These are phyloP conservation scores for Wickerhamomyces sp. DNA, from an alignment of 1,139 yeast genomes.

Conservation along the genomic window DNA sequence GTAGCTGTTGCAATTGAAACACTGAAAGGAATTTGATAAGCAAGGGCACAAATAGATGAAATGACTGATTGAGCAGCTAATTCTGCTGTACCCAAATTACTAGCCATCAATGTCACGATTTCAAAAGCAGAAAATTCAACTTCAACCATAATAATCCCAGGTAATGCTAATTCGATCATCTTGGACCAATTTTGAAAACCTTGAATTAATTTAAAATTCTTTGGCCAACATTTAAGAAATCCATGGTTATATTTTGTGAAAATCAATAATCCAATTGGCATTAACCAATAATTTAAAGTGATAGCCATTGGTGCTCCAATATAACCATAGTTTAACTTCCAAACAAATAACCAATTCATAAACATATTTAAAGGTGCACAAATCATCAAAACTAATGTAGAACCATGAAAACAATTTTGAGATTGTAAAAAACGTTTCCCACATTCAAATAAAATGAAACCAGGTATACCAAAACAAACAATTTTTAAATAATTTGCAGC, in stretches of 20 bases:
- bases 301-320: slow-evolving; percentile 37
- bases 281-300: slow-evolving; percentile 33
- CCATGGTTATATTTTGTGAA: slow-evolving; percentile 24
- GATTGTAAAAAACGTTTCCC: slow-evolving; percentile 38
- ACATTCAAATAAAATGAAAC: slow-evolving; percentile 35
- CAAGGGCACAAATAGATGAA: slow-evolving; percentile 35
- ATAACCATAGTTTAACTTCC: slow-evolving; percentile 27
- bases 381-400: slow-evolving; percentile 32
- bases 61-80: slow-evolving; percentile 40
- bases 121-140: slow-evolving; percentile 41
- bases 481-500: slow-evolving; percentile 31
- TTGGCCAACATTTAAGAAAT: slow-evolving; percentile 31
- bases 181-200: slow-evolving; percentile 30
- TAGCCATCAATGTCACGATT: slow-evolving; percentile 35
- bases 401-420: slow-evolving; percentile 36
- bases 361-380: slow-evolving; percentile 34
- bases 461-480: slow-evolving; percentile 35
- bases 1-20: slow-evolving; percentile 38
- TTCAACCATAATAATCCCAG: slow-evolving; percentile 39
- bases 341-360: slow-evolving; percentile 30
- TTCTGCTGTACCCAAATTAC: slow-evolving; percentile 36
- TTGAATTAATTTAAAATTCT: slow-evolving; percentile 16
- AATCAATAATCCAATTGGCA: slow-evolving; percentile 27
- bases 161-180: slow-evolving; percentile 34
- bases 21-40: slow-evolving; percentile 38